phyloP scores from a whole-genome alignment of 768 basidiomycete genomes.

The Leucosporidium yakuticum region DNA sequence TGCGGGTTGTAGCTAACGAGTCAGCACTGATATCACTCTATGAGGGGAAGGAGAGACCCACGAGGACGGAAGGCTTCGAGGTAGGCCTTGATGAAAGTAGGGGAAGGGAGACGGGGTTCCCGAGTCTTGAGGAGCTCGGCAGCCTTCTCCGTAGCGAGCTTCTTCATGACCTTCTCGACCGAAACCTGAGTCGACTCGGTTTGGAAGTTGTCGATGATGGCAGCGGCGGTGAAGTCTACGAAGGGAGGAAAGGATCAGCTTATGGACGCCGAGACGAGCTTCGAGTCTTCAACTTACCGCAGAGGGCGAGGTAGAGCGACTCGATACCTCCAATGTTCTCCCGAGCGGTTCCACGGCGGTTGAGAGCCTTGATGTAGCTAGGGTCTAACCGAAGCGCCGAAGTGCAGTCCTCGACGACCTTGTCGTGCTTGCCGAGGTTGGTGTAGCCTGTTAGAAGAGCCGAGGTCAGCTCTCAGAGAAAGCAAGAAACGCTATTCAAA shows the following conservation, averaged over 20 bases:
- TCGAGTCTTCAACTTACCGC: conserved; percentile 19
- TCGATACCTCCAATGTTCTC: conserved; percentile 68
- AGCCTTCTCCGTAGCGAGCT: conserved; percentile 66
- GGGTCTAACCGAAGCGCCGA: conserved; percentile 74
- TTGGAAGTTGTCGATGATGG: conserved; percentile 87
- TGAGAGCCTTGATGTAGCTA: conserved; percentile 63
- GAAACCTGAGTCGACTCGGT: conserved; percentile 68
- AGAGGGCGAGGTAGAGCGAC: conserved; percentile 46
- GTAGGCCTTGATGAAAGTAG: conserved; percentile 85
- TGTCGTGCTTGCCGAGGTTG: conserved; percentile 74
- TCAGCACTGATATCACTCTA: conserved; percentile 80
- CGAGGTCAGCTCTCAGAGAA: neutral
- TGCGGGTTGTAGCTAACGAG: conserved; percentile 83
- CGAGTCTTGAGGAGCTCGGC: conserved; percentile 66
- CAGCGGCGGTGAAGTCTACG: conserved; percentile 89
- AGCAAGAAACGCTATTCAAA: neutral
- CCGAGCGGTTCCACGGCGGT: conserved; percentile 72
- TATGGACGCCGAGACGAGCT: too few species aligned
- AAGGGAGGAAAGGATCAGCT: neutral
- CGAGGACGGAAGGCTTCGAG: conserved; percentile 92
- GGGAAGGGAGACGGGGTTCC: conserved; percentile 75
- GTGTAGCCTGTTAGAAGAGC: conserved; percentile 61
- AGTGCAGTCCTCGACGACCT: conserved; percentile 81
- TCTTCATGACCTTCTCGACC: conserved; percentile 89
- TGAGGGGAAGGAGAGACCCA: conserved; percentile 72